Percentiles rank a stretch among this genome's conserved stretches.
phyloP scores from a whole-genome alignment of 2,329 filamentous ascomycete genomes.

The Aspergillus sp. region DNA sequence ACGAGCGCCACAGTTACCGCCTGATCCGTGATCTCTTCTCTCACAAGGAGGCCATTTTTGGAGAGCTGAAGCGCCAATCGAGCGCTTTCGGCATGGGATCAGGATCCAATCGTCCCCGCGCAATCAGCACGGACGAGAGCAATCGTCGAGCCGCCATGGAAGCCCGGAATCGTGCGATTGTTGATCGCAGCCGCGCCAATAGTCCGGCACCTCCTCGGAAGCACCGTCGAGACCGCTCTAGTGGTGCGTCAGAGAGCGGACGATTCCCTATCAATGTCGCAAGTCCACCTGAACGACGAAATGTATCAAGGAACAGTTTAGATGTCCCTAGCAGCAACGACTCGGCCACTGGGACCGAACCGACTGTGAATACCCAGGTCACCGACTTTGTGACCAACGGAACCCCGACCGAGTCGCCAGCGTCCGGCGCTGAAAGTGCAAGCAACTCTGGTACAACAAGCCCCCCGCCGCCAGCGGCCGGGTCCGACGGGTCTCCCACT shows the following conservation, averaged over 20 bases:
- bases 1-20: constrained; percentile 86
- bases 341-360: constrained; percentile 30
- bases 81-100: constrained; percentile 38
- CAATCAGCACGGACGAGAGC: constrained; percentile 90
- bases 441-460: constrained; percentile 19
- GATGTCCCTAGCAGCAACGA: constrained; percentile 64
- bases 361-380: constrained; percentile 16
- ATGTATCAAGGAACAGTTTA: constrained; percentile 57
- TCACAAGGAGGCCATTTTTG: constrained; percentile 92
- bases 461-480: constrained; percentile 21
- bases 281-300: constrained; percentile 43
- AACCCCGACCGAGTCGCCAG: constrained; percentile 22
- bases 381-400: constrained; percentile 36
- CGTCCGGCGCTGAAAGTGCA: constrained; percentile 11
- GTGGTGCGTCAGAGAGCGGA: constrained; percentile 59
- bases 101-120: constrained; percentile 59
- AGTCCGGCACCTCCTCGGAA: constrained; percentile 50
- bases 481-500: constrained; percentile 26
- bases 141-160: constrained; percentile 91
- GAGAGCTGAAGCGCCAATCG: constrained; percentile 73
- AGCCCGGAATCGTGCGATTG: constrained; percentile 74
- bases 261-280: constrained; percentile 74
- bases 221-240: constrained; percentile 74
- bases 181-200: constrained; percentile 60
- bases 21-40: constrained; percentile 85